Conservation (phyloP, 129 eudicot genomes). For the Ambrosia artemisiifolia region DNA sequence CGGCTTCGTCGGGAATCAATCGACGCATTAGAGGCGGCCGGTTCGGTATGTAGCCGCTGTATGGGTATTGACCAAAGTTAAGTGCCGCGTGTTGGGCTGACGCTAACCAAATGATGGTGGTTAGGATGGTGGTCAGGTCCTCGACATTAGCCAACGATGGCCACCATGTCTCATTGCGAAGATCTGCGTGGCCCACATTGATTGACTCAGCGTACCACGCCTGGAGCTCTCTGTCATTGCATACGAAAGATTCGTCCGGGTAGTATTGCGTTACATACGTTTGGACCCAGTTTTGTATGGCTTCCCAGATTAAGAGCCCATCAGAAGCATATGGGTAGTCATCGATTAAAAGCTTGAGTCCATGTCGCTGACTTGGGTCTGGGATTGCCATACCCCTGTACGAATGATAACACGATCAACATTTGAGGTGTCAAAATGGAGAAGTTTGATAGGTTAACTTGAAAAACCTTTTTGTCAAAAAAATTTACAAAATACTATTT, state of each 20-base stretch:
- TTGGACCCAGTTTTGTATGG: constrained; percentile 69
- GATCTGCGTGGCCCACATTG: constrained; percentile 81
- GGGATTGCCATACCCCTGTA: constrained; percentile 88
- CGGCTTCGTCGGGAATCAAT: constrained; percentile 65
- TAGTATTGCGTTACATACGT: constrained; percentile 68
- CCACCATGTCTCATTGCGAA: constrained; percentile 73
- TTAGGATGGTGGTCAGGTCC: constrained; percentile 63
- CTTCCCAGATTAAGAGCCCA: constrained; percentile 84
- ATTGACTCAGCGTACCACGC: constrained; percentile 87
- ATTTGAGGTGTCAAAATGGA: no score
- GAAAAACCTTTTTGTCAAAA: not conserved
- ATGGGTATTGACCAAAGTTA: constrained; percentile 89
- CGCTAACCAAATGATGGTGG: constrained; percentile 82
- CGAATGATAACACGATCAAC: not conserved
- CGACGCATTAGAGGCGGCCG: constrained; percentile 79
- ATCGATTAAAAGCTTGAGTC: constrained; percentile 57
- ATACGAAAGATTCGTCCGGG: constrained; percentile 46
- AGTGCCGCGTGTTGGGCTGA: constrained; percentile 97
- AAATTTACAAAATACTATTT: no score
- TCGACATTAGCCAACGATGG: constrained; percentile 54
- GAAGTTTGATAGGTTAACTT: no score
- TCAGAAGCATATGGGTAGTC: constrained; percentile 94
- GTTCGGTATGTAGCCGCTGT: constrained; percentile 89
- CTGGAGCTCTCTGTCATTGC: constrained; percentile 76
- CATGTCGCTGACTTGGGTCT: constrained; percentile 81